Conservation (phyloP, 2,329 filamentous ascomycete species). For the Diplodia sapinea region DNA sequence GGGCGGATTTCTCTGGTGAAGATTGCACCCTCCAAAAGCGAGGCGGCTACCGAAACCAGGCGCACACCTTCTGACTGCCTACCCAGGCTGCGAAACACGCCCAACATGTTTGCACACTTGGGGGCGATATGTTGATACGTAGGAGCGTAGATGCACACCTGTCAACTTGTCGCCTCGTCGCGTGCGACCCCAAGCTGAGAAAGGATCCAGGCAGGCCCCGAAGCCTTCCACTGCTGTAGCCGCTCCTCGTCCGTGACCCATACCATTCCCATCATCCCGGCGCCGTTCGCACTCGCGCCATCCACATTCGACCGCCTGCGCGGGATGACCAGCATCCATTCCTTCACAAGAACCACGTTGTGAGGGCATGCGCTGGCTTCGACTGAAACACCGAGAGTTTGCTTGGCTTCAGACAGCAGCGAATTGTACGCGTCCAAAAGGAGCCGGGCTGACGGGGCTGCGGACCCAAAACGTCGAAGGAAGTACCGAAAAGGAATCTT, state of each 20-base stretch:
- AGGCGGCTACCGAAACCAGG: too few relatives aligned
- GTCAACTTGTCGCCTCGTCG: background rate
- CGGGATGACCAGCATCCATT: constrained; percentile 57
- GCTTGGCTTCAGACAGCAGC: background rate
- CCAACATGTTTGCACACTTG: too few relatives aligned
- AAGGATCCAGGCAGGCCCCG: constrained; percentile 48
- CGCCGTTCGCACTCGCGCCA: constrained; percentile 52
- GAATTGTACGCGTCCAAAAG: background rate
- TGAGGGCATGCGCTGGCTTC: constrained; percentile 48
- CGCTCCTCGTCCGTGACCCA: constrained; percentile 46
- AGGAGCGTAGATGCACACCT: too few relatives aligned
- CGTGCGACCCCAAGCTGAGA: constrained; percentile 43
- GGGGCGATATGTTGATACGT: too few relatives aligned
- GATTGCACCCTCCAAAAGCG: too few relatives aligned
- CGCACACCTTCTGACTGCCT: too few relatives aligned
- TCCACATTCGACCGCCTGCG: constrained; percentile 45
- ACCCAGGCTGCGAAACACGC: too few relatives aligned
- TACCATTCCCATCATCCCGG: constrained; percentile 56
- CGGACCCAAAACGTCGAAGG: constrained; percentile 32
- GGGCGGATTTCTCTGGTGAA: too few relatives aligned
- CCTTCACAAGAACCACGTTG: constrained; percentile 53
- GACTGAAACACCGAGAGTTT: background rate
- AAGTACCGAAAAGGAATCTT: constrained; percentile 49
- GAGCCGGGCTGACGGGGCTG: background rate
- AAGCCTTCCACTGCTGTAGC: constrained; percentile 47